Evolutionary conservation across 352 stramenopile species (phyloP), one percentile per base, ranked within the genome.

Genomic region (Pythium diclinum): DNA sequence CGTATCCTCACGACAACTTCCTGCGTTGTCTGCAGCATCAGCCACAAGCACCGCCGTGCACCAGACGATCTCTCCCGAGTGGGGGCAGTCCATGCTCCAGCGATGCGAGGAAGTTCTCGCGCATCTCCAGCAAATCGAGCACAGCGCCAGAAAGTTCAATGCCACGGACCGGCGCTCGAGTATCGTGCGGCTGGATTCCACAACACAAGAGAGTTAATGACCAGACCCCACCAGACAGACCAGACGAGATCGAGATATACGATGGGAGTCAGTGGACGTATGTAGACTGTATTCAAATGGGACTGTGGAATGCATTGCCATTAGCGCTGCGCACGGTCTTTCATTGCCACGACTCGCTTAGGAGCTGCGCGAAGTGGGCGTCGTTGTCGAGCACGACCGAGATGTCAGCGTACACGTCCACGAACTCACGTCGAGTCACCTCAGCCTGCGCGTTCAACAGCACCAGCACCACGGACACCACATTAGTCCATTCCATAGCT

Each of bases 321-420:
- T 10, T 21, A 33, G 3, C 8, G 34, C n/a, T 6, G 6, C 14
- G 25, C 30, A 44, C 10, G 17, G n/a, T 16, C 38, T 2, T 56
- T 80, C 68, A 85, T 63, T 69, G 75, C 85, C 85, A 94, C 53
- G 79, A 89, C 44, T 94, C 84, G 2, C 74, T 69, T 5, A 94
- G 69, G 34, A 94, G 66, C 51, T 89, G 78, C 34, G 78, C 67
- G 46, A 94, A 89, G 56, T 89, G 80, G 7, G 33, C 69, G 52
- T 94, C 85, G 38, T 76, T 76, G 1, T 68, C 73, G 28, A 94
- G 53, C n/a, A 75, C 79, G 33, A 73, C 72, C 13, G 85, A 87
- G 8, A 94, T 76, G 59, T 94, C 82, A 6, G 67, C 62, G 74
- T 94, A 94, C 28, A 91, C 77, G 8, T 92, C 80, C 9, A 86